These are phyloP conservation scores for Allium sativum DNA, from an alignment of 106 monocot species.

Conservation along the genomic window DNA sequence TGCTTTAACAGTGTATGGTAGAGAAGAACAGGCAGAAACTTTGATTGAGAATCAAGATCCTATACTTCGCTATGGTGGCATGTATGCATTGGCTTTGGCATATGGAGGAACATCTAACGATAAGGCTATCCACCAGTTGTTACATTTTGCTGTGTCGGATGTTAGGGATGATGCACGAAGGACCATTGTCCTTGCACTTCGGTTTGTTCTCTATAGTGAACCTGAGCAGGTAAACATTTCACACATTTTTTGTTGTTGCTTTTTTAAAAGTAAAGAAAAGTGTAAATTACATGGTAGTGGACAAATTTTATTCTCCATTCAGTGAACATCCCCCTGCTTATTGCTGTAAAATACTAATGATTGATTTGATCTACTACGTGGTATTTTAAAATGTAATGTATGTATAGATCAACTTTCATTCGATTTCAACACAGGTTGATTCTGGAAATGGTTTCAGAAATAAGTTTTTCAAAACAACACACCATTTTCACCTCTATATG, in stretches of 20 bases:
- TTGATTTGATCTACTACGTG: too few relatives aligned
- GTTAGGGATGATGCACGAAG: conserved; percentile 98
- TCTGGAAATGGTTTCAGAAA: neutral
- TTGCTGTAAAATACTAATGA: too few relatives aligned
- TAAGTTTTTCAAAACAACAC: too few relatives aligned
- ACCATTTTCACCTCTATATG: neutral
- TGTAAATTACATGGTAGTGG: too few relatives aligned
- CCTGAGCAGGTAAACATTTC: conserved; percentile 74
- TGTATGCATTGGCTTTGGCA: conserved; percentile 94
- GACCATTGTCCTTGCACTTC: conserved; percentile 91
- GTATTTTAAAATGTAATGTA: neutral
- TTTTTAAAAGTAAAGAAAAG: too few relatives aligned
- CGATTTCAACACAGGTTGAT: neutral
- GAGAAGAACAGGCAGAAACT: conserved; percentile 94
- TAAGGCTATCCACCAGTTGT: conserved; percentile 95
- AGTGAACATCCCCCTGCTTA: too few relatives aligned
- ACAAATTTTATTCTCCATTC: too few relatives aligned
- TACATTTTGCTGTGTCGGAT: conserved; percentile 99
- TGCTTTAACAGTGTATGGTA: conserved; percentile 96
- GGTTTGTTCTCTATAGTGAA: conserved; percentile 87
- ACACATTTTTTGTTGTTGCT: neutral
- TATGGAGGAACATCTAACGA: conserved; percentile 96
- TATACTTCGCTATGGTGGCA: conserved; percentile 97
- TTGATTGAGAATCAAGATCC: conserved; percentile 99
- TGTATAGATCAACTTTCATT: neutral